Base-by-base conservation (phyloP, 2,329 filamentous ascomycete genomes). In the Zalaria obscura region DNA sequence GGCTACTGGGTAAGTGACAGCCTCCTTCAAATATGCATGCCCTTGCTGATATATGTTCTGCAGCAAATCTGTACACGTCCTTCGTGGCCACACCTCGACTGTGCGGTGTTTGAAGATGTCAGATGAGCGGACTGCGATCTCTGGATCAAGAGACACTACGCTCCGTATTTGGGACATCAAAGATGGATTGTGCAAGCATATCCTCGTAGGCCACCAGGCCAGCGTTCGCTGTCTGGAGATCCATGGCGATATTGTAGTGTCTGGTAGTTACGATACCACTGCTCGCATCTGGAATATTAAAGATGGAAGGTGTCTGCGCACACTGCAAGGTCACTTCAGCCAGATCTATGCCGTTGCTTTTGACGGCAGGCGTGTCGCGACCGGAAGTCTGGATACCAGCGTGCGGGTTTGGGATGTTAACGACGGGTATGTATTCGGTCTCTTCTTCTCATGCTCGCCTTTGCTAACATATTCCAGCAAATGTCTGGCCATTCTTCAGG, bases 281-380 rank as follows among this genome's bases (percentile, higher is more conserved):
- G 91, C 91, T 25, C 82, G 87, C 52, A 89, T 98, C 43, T 98
- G 91, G 91, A 95, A 85, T 60, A 96, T 98, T 40, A 93, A 86
- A 2, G 85, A 95, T 63, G 91, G 91, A 27, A 79, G 86, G 47
- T 98, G 91, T 60, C 67, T 96, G 41, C 80, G 89, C 50, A 95
- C 87, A 0, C 70, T 98, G 33, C 80, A 82, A 36, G 91, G 91
- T 0, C 91, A 98, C 62, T 98, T 95, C 64, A 96, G 89, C 58
- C 91, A 98, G 58, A 98, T 98, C 44, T 98, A 98, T 59, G 91
- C 91, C 18, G 93, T 98, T 57, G 91, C 91, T 1, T 98, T 96
- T 62, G 91, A 98, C 58, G 91, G 91, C 33, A 80, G 80, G 51
- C 76, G 88, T 48, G 88, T 98, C 44, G 89, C 93, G 31, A 98